These are phyloP conservation scores for Solanum ahanhuiri DNA, from an alignment of 257 asterid species.

Conservation along the genomic window DNA sequence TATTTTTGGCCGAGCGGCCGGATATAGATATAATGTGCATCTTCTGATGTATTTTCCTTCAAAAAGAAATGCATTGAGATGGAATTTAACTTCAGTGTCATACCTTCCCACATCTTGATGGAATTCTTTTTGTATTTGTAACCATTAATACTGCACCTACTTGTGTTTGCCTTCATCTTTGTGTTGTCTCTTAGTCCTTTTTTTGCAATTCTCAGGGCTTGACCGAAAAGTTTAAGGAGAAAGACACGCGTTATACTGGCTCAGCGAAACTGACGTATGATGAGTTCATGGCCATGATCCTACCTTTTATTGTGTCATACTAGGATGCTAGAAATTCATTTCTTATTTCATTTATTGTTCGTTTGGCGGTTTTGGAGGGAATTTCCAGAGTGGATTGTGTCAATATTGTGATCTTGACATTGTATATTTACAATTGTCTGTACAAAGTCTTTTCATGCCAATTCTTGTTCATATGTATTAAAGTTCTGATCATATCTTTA, in stretches of 20 bases:
- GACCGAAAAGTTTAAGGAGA: conserved; percentile 89
- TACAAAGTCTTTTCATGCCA: not conserved
- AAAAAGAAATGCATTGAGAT: not conserved
- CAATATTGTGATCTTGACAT: not conserved
- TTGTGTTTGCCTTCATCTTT: not conserved
- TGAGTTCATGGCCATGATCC: conserved; percentile 62
- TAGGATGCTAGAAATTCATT: not conserved
- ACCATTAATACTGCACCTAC: not conserved
- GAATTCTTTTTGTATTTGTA: not conserved
- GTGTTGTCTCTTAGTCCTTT: not conserved
- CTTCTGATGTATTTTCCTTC: not conserved
- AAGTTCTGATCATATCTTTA: not conserved
- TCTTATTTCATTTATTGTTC: not conserved
- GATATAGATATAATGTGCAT: not conserved
- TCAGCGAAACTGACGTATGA: conserved; percentile 67
- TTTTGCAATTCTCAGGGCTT: conserved; percentile 47
- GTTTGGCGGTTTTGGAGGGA: not conserved
- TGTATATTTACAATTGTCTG: not conserved
- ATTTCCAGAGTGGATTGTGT: not conserved
- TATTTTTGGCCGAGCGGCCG: not conserved
- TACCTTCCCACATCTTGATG: not conserved
- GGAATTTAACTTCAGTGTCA: not conserved
- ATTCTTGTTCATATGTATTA: not conserved
- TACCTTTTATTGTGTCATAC: conserved; percentile 49
- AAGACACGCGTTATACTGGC: conserved; percentile 62